phyloP scores from a whole-genome alignment of 2,329 filamentous ascomycete genomes.

The Calonectria henricotiae region DNA sequence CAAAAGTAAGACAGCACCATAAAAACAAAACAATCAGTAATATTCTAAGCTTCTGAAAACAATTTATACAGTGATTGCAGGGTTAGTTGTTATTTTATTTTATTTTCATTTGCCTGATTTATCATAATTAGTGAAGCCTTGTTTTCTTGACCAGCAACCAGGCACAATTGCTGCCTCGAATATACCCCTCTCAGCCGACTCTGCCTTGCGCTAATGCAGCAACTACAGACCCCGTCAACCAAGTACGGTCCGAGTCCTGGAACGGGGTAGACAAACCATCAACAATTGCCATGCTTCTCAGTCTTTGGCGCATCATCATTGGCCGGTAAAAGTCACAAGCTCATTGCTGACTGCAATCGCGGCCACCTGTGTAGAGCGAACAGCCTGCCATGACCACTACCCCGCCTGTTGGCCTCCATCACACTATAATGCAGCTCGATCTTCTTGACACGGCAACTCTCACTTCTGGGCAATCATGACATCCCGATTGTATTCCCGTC shows the following conservation, averaged over 20 bases:
- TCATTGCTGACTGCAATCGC: slow-evolving; percentile 26
- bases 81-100: too few species aligned
- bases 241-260: not conserved
- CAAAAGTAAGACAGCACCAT: too few species aligned
- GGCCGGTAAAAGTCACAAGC: slow-evolving; percentile 1
- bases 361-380: slow-evolving; percentile 3
- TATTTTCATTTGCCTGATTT: too few species aligned
- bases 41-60: too few species aligned
- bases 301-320: not conserved
- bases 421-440: not conserved
- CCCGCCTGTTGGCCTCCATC: not conserved
- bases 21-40: too few species aligned
- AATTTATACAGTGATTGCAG: too few species aligned
- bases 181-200: not conserved
- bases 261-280: not conserved
- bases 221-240: not conserved
- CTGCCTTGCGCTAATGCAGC: slow-evolving; percentile 16
- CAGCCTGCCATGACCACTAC: not conserved
- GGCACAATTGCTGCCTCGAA: slow-evolving; percentile 16
- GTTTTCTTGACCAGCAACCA: not conserved
- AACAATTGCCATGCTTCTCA: not conserved
- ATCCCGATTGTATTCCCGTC: slow-evolving; percentile 30
- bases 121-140: not conserved
- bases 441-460: not conserved
- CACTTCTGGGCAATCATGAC: slow-evolving; percentile 15